phyloP scores from a whole-genome alignment of 2,329 filamentous ascomycete species.

The Sporothrix protearum region DNA sequence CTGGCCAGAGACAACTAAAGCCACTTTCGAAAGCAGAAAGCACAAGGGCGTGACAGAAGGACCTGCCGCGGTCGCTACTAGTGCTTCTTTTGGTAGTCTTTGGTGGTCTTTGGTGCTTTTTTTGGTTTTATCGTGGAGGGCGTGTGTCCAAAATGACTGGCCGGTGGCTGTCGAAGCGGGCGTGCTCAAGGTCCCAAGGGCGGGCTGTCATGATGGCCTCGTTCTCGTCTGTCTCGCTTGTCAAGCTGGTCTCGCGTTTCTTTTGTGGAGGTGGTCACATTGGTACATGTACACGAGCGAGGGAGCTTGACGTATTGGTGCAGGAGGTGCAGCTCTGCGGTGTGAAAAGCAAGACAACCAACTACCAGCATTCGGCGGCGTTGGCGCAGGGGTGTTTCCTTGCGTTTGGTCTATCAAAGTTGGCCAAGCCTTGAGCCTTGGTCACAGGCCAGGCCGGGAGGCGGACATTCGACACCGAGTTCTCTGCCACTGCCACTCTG shows the following conservation, averaged over 20 bases:
- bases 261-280: not conserved
- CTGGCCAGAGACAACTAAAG: not conserved
- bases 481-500: not conserved
- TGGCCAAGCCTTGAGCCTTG: not conserved
- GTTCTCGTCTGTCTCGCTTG: not conserved
- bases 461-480: not conserved
- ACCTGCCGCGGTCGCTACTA: not conserved
- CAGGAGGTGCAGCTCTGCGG: not conserved
- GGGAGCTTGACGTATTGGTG: not conserved
- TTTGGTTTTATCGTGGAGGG: not conserved
- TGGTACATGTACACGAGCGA: not conserved
- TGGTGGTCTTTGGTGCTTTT: not conserved
- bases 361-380: not conserved
- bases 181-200: not conserved
- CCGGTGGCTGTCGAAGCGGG: not conserved
- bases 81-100: not conserved
- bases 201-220: not conserved
- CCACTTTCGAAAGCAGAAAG: not conserved
- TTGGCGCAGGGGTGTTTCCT: not conserved
- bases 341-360: conserved; percentile 8
- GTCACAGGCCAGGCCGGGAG: not conserved
- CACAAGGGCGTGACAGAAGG: not conserved
- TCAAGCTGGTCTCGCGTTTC: not conserved
- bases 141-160: not conserved
- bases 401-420: not conserved